These are phyloP conservation scores for Schwanniomyces occidentalis DNA, from an alignment of 805 yeast species.

Conservation along the genomic window DNA sequence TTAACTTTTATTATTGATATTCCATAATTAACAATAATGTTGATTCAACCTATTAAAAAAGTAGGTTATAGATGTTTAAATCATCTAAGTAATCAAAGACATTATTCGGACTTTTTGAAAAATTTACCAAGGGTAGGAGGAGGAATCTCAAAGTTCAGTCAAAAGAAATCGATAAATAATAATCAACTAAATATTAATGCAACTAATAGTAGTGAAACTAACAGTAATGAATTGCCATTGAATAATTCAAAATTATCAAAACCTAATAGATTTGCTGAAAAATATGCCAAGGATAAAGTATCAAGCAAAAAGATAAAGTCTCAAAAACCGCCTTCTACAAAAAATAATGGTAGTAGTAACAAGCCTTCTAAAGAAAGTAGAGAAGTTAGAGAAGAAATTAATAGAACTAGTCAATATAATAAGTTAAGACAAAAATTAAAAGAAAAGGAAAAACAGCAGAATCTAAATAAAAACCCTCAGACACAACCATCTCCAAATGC, in stretches of 20 bases:
- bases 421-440: constrained; percentile 7
- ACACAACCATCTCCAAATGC: constrained; percentile 11
- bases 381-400: constrained; percentile 1
- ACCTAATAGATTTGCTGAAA: constrained; percentile 36
- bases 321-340: not conserved
- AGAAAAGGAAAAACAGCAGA: constrained; percentile 6
- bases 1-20: too few species aligned
- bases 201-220: not conserved
- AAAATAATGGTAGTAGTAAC: not conserved
- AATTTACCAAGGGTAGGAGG: constrained; percentile 31
- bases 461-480: constrained; percentile 3
- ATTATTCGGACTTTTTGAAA: too few species aligned
- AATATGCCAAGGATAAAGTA: constrained; percentile 11
- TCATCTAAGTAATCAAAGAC: too few species aligned
- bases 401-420: constrained; percentile 7
- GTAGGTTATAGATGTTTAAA: too few species aligned
- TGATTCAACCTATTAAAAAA: too few species aligned
- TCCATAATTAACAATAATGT: too few species aligned
- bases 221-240: not conserved
- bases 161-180: constrained; percentile 4
- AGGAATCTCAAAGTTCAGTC: constrained; percentile 20
- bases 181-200: constrained; percentile 2
- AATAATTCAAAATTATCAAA: constrained; percentile 10
- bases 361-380: too few species aligned
- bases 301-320: not conserved